Evolutionary conservation across 1,284 basidiomycete genomes (phyloP).

Genomic region (Apiotrichum gamsii): DNA sequence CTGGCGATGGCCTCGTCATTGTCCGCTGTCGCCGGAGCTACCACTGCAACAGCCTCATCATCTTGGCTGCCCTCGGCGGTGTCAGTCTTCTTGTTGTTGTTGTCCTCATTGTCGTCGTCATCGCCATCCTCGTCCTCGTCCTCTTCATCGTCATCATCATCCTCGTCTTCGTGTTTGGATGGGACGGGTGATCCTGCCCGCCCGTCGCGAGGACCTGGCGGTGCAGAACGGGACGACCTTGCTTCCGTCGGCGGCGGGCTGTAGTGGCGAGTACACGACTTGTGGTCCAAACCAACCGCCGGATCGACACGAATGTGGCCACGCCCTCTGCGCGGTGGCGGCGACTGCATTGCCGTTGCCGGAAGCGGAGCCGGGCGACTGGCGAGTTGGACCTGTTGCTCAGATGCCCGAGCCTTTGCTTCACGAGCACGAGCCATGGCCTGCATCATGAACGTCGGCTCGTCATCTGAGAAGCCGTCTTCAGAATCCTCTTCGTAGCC

Average conservation of each 20-base stretch:
- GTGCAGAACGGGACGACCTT: slow-evolving; percentile 16
- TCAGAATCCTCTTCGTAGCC: slow-evolving; percentile 39
- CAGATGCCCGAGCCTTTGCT: not conserved
- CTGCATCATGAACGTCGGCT: slow-evolving; percentile 6
- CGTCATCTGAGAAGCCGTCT: slow-evolving; percentile 28
- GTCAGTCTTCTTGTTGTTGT: not conserved
- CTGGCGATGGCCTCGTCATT: slow-evolving; percentile 4
- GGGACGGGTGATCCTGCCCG: slow-evolving; percentile 38
- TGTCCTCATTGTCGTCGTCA: slow-evolving; percentile 7
- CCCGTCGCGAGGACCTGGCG: slow-evolving; percentile 33
- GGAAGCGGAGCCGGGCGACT: too few relatives aligned
- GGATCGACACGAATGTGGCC: slow-evolving; percentile 35
- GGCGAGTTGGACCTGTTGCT: too few relatives aligned
- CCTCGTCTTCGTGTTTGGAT: slow-evolving; percentile 52
- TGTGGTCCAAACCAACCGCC: slow-evolving; percentile 7
- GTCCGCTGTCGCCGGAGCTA: slow-evolving; percentile 11
- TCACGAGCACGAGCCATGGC: slow-evolving; percentile 4
- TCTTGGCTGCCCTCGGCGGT: not conserved
- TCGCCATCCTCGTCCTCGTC: slow-evolving; percentile 56
- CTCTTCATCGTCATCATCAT: slow-evolving; percentile 27
- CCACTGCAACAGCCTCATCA: not conserved
- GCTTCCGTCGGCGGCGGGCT: slow-evolving; percentile 32
- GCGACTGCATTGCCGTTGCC: slow-evolving; percentile 24
- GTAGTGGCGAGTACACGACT: slow-evolving; percentile 31
- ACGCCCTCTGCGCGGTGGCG: slow-evolving; percentile 28